Evolutionary conservation across 73 alveolate species (phyloP).

Genomic region (Urostyla sp.): DNA sequence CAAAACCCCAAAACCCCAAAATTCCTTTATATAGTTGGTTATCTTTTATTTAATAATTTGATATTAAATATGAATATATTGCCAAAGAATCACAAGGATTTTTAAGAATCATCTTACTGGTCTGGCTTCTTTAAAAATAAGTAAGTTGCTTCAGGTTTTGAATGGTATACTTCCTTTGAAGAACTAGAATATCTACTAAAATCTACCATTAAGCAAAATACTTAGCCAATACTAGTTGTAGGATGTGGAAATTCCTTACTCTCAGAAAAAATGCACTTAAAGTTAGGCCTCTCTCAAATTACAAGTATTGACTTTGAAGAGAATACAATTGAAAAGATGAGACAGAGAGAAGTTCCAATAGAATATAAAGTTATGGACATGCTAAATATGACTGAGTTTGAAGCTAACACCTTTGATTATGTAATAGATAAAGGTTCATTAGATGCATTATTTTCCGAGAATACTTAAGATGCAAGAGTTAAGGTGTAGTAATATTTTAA

Average conservation of each 20-base stretch:
- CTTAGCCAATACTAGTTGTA: slow-evolving; percentile 55
- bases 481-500: slow-evolving; percentile 22
- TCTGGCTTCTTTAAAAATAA: slow-evolving; percentile 32
- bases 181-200: slow-evolving; percentile 20
- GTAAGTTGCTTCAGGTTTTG: slow-evolving; percentile 39
- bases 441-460: slow-evolving; percentile 71
- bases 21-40: no score
- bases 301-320: slow-evolving; percentile 78
- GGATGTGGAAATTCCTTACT: slow-evolving; percentile 87
- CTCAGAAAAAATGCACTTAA: slow-evolving; percentile 72
- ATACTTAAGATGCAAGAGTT: slow-evolving; percentile 14
- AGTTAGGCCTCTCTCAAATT: slow-evolving; percentile 62
- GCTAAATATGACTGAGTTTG: slow-evolving; percentile 74
- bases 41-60: slow-evolving; percentile 7
- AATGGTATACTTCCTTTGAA: slow-evolving; percentile 55
- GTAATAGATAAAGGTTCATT: slow-evolving; percentile 82
- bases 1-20: no score
- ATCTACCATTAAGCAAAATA: slow-evolving; percentile 16
- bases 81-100: slow-evolving; percentile 44
- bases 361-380: slow-evolving; percentile 80
- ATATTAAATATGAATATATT: slow-evolving; percentile 37
- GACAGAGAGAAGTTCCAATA: slow-evolving; percentile 56
- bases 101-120: slow-evolving; percentile 50
- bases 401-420: slow-evolving; percentile 67
- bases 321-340: slow-evolving; percentile 71